Evolutionary conservation across 192 early-diverging fungal genomes (phyloP), one percentile per base, ranked within the genome.

Genomic region (Chytriomyces sp.): DNA sequence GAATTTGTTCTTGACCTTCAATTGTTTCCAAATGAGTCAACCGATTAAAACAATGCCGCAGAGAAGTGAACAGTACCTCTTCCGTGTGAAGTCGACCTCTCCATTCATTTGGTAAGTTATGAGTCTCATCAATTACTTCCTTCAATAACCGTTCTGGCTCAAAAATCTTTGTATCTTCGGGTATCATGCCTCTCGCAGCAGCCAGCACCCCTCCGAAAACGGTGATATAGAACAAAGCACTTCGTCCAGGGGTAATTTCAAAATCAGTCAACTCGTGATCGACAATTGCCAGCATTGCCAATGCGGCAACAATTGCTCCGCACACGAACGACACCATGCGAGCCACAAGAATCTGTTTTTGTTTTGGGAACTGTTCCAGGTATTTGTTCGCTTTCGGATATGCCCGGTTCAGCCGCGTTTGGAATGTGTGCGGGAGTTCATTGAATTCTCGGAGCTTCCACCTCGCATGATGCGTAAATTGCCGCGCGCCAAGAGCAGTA

Each of bases 401-500:
- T 26, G 92, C 93, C 0, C 87, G 68, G 71, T 90, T 89, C 20
- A 98, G 81, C 11, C 98, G 91, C 26, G 80, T 79, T 45, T 92
- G 81, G 79, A 98, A 96, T 20, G 93, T 71, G 80, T 99, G 96
- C 0, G 96, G 94, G 20, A 98, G 86, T 79, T 99, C 98, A 82
- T 99, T 98, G 77, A 98, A 98, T 83, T 98, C 96, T 65, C 97
- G 91, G 73, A 98, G 94, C 80, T 93, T 94, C 95, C 94, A 98
- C 43, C 87, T 85, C 5, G 97, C 97, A 66, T 93, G 88, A 7
- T 92, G 91, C 0, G 95, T 91, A 70, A 95, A 99, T 8, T 87
- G 85, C 46, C 98, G 90, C 20, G 92, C 91, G 9, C 88, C 89
- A 48, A 98, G 82, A 24, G 90, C 85, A 26, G 92, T 88, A 0